Base-by-base conservation (phyloP, 331 rosid species). In the Quercus phellos region DNA sequence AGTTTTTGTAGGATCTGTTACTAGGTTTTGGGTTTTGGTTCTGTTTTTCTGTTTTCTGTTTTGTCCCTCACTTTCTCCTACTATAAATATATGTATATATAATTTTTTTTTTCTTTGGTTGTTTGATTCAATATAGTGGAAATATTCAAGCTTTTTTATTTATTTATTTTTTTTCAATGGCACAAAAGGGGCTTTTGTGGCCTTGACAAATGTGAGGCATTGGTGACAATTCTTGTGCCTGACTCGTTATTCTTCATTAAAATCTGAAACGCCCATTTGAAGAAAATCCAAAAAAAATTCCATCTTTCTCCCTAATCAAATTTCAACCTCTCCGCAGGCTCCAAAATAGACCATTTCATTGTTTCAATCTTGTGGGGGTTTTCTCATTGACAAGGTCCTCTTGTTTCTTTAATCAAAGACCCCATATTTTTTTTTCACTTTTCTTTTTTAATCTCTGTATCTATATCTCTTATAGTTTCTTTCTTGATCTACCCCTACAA, bases 331-430 rank as follows among this genome's bases (percentile, higher is more conserved):
- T 83, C 59, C 46, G 83, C 59, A 63, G 83, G 80, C 79, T 77
- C 78, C 51, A 67, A 63, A 75, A 78, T 82, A 85, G 89, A 89
- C 90, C 83, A 51, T 77, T 89, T 87, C 89, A 66, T 85, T 85
- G 84, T 82, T 83, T 83, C 72, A 78, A 74, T 87, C 87, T 77
- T 66, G 76, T 85, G 85, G 82, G 82, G 78, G 11, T 77, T 85
- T 83, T 77, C 74, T 77, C 70, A 60, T 73, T 84, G 88, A 88
- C 87, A 72, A 81, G 76, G 73, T 80, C 85, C 24, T 66, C 73
- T 29, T 30, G 73, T 69, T 51, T 54, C 29, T 80, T 34, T 30
- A 46, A 78, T 84, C 68, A 68, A 88, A 72, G 81, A 59, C 51
- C n/a, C 81, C 67, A 50, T 74, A 21, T 35, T 55, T 9, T 27